phyloP scores from a whole-genome alignment of 176 grass and related monocot species.

The Elymus sibiricus region DNA sequence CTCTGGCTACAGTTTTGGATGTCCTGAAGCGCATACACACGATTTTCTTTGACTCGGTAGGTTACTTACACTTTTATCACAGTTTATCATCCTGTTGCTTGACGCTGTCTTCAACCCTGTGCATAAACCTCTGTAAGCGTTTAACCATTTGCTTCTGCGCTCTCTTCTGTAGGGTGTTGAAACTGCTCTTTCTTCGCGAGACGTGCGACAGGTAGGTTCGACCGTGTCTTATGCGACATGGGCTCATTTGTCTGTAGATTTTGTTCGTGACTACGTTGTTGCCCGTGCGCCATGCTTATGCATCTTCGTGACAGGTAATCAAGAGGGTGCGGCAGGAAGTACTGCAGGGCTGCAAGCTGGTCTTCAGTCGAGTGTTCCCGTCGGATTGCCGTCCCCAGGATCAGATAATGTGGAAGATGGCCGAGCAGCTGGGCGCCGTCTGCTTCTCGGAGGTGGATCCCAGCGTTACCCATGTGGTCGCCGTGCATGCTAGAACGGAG shows the following conservation, averaged over 20 bases:
- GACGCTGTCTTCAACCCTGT: neutral
- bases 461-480: slow-evolving; percentile 64
- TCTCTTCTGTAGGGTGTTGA: slow-evolving; percentile 44
- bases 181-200: slow-evolving; percentile 45
- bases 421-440: slow-evolving; percentile 66
- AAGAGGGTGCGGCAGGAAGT: slow-evolving; percentile 54
- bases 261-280: neutral
- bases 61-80: slow-evolving; percentile 11
- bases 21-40: slow-evolving; percentile 65
- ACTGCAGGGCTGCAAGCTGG: slow-evolving; percentile 69
- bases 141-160: neutral
- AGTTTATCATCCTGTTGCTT: neutral
- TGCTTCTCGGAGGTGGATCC: slow-evolving; percentile 58
- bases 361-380: slow-evolving; percentile 80
- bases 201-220: slow-evolving; percentile 68
- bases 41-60: slow-evolving; percentile 82
- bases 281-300: neutral
- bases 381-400: slow-evolving; percentile 25
- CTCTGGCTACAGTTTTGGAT: slow-evolving; percentile 72
- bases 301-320: slow-evolving; percentile 46
- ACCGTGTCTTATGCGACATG: neutral
- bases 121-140: neutral
- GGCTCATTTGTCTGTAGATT: neutral
- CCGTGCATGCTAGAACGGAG: slow-evolving; percentile 44
- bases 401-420: slow-evolving; percentile 78